Conservation (phyloP, 1,284 basidiomycete species). For the Pseudozyma sp. region DNA sequence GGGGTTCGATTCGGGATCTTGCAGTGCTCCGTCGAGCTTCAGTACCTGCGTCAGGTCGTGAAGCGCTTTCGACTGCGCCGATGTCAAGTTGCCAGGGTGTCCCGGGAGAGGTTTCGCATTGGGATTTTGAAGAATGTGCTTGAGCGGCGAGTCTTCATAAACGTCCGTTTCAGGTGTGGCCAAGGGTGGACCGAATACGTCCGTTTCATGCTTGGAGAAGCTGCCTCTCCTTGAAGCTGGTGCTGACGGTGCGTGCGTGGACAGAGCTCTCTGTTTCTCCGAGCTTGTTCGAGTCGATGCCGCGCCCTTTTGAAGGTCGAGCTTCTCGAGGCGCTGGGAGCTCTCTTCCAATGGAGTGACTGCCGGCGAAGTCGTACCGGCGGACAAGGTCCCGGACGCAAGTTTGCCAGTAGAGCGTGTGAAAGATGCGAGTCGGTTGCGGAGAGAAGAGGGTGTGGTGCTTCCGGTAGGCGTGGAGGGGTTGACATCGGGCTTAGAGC, state of each 20-base stretch:
- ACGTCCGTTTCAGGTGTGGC: conserved; percentile 7
- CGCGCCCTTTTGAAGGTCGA: conserved; percentile 21
- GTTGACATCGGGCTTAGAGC: conserved; percentile 12
- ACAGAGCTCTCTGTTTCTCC: neutral
- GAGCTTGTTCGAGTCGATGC: neutral
- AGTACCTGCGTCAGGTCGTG: conserved; percentile 39
- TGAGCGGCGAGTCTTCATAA: conserved; percentile 33
- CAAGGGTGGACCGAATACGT: conserved; percentile 11
- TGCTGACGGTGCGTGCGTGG: conserved; percentile 10
- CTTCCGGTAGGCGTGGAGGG: conserved; percentile 1
- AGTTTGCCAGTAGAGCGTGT: conserved; percentile 36
- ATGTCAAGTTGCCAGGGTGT: conserved; percentile 60
- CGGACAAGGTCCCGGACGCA: conserved; percentile 10
- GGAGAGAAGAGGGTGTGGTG: conserved; percentile 19
- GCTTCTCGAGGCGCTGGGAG: conserved; percentile 16
- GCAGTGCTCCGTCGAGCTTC: conserved; percentile 34
- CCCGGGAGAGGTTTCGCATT: conserved; percentile 47
- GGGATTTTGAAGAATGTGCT: conserved; percentile 16
- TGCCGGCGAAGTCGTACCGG: conserved; percentile 12
- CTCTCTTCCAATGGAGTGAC: conserved; percentile 13
- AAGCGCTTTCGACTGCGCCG: conserved; percentile 50
- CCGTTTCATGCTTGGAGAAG: conserved; percentile 7
- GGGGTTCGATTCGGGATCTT: conserved; percentile 24
- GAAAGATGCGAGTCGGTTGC: conserved; percentile 33
- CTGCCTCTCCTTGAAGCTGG: conserved; percentile 14